Evolutionary conservation across 2,329 filamentous ascomycete genomes (phyloP).

Genomic region (Xylaria sp.): DNA sequence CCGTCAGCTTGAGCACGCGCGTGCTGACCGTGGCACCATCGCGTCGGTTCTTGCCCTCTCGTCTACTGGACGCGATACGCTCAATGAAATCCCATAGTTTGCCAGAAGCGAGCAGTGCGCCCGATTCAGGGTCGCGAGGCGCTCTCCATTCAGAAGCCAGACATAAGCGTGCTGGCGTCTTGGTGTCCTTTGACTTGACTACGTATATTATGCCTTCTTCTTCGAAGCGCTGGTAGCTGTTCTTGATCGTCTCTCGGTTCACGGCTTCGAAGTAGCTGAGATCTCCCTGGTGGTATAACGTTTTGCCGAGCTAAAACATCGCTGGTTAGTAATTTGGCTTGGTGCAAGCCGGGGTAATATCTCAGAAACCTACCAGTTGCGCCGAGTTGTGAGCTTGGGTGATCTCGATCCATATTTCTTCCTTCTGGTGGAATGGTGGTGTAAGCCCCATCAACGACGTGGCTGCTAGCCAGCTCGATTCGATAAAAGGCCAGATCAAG

Average conservation of each 20-base stretch:
- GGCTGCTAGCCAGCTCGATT: conserved; percentile 90
- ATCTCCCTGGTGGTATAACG: conserved; percentile 96
- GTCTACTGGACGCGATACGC: conserved; percentile 80
- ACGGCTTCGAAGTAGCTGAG: conserved; percentile 97
- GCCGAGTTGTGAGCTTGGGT: conserved; percentile 83
- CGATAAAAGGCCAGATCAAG: conserved; percentile 97
- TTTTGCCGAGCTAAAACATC: conserved; percentile 80
- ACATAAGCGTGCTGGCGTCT: conserved; percentile 70
- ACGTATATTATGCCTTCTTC: conserved; percentile 90
- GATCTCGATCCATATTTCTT: conserved; percentile 81
- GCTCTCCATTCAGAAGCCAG: conserved; percentile 82
- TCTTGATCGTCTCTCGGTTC: conserved; percentile 97
- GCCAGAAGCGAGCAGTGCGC: conserved; percentile 74
- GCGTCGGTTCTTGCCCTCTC: conserved; percentile 96
- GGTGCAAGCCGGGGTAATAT: background rate
- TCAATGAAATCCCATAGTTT: conserved; percentile 93
- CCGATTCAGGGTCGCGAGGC: conserved; percentile 69
- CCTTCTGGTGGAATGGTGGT: conserved; percentile 70
- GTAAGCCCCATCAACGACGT: conserved; percentile 88
- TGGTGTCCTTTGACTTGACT: conserved; percentile 73
- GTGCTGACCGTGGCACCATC: conserved; percentile 90
- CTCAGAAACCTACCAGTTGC: conserved; percentile 70
- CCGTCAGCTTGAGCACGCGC: conserved; percentile 81
- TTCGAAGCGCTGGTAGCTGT: conserved; percentile 87
- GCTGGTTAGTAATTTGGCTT: conserved; percentile 36